A percentile compares a stretch with the other conserved stretches of the same genome.
Evolutionary conservation across 2,329 filamentous ascomycete genomes (phyloP).

Genomic region (Ploettnerulaceae sp.): DNA sequence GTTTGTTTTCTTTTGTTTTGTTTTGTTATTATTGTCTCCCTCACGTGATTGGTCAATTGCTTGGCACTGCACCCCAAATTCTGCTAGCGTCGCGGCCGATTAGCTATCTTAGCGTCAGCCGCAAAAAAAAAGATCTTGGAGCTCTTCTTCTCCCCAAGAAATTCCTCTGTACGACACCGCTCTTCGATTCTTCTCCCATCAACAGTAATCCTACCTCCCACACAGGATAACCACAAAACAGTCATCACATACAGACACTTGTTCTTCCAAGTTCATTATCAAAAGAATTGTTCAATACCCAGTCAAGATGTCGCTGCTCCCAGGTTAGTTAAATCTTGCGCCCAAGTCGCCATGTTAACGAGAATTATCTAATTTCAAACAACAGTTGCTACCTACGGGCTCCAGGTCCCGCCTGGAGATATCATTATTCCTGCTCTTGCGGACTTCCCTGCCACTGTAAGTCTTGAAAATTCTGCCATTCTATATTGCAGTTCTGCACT

Average conservation of each 20-base stretch:
- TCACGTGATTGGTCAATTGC: background rate
- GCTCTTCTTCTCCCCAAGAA: constrained; percentile 15
- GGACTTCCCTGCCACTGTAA: constrained; percentile 79
- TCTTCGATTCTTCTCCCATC: constrained; percentile 18
- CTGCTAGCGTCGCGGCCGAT: constrained; percentile 11
- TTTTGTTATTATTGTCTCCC: background rate
- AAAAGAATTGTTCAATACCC: constrained; percentile 12
- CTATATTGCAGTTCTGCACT: background rate
- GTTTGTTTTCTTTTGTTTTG: no score
- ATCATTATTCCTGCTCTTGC: constrained; percentile 73
- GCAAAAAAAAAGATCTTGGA: constrained; percentile 27
- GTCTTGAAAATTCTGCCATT: constrained; percentile 35
- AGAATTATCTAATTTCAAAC: constrained; percentile 35
- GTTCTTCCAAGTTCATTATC: background rate
- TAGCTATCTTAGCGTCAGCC: constrained; percentile 26
- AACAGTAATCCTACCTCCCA: constrained; percentile 10
- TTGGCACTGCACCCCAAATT: background rate
- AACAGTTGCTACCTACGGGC: constrained; percentile 78
- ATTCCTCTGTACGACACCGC: constrained; percentile 15
- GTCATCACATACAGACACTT: constrained; percentile 6
- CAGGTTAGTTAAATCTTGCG: constrained; percentile 31
- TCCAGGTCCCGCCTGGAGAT: constrained; percentile 83
- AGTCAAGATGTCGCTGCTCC: constrained; percentile 50
- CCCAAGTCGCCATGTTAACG: background rate
- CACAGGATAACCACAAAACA: constrained; percentile 2